Conservation (phyloP, 2,329 filamentous ascomycete species). For the Nannizziopsis arthrosporioides region DNA sequence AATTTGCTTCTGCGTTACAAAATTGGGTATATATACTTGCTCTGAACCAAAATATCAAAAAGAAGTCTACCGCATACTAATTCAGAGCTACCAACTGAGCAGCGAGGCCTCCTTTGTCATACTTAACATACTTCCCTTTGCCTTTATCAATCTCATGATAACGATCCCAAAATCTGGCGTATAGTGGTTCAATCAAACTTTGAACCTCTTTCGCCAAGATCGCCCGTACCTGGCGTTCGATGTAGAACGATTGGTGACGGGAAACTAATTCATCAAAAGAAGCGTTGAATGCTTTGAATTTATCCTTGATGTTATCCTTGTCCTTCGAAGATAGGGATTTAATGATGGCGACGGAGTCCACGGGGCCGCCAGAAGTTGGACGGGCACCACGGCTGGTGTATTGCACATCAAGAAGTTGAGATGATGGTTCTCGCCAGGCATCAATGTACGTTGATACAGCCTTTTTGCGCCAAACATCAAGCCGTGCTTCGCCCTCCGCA, state of each 20-base stretch:
- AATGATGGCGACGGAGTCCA: conserved; percentile 71
- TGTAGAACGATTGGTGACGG: conserved; percentile 69
- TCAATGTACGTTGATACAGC: conserved; percentile 71
- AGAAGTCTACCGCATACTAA: conserved; percentile 1
- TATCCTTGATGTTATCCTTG: conserved; percentile 90
- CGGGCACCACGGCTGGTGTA: conserved; percentile 67
- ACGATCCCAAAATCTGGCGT: conserved; percentile 89
- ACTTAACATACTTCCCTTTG: conserved; percentile 96
- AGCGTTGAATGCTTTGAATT: conserved; percentile 83
- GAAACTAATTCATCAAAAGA: conserved; percentile 80
- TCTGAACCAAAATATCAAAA: too few species aligned
- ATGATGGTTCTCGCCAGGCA: conserved; percentile 76
- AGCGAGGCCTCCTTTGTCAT: conserved; percentile 74
- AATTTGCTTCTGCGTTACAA: too few species aligned
- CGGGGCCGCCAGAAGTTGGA: conserved; percentile 53
- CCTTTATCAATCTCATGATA: conserved; percentile 98
- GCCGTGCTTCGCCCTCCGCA: conserved; percentile 50
- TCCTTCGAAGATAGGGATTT: conserved; percentile 80
- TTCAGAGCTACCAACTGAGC: conserved; percentile 39
- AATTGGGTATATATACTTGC: too few species aligned
- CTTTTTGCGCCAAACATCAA: conserved; percentile 82
- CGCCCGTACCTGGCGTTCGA: conserved; percentile 81
- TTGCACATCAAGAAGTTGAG: conserved; percentile 77
- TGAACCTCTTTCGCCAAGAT: conserved; percentile 76
- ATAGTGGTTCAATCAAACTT: conserved; percentile 83